Base-by-base conservation (phyloP, 139 green algal species). In the Desmodesmus armatus region DNA sequence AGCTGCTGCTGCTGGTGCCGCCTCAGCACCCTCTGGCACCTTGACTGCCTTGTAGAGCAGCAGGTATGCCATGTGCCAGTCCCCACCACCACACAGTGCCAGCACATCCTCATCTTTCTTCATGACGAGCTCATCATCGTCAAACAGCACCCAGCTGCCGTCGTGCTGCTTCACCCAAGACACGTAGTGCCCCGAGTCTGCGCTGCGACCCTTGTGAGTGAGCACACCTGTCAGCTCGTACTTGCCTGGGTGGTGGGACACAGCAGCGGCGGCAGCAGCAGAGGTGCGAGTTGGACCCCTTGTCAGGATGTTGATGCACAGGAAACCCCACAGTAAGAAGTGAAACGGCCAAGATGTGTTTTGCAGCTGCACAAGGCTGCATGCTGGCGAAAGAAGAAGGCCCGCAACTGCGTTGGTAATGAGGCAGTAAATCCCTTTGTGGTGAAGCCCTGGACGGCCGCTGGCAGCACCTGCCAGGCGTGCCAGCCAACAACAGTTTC, bases 31-130 rank as follows among this genome's bases (percentile, higher is more conserved):
- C 55, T 80, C 73, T 7, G 92, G 89, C 72, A 95, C 92, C 31
- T 53, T 89, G 73, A 96, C 78, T 1, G 93, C 95, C 17, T 89
- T 91, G 91, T 97, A 99, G 39, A 99, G 62, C 85, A 98, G 88
- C 76, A 99, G 86, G 89, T 99, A 98, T 0, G 94, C 96, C 96
- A 99, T 99, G 92, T 99, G 97, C 95, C 96, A 99, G 89, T 99
- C 97, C 23, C 97, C 97, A 23, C 97, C 97, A 39, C 96, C 96
- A 37, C 85, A 91, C 21, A 99, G 91, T 35, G 91, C 89, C 23
- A 97, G 86, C 62, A 99, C 94, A 25, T 99, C 97, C 25, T 99
- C 97, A 75, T 96, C 92, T 80, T 92, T 95, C 74, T 86, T 90
- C 33, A 90, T 72, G n/a, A 90, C 94, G 31, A 98, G 88, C 71